A percentile compares a stretch with the other conserved stretches of the same genome.
Conservation (phyloP, 352 stramenopile genomes). For the Globisporangium abappressorium region DNA sequence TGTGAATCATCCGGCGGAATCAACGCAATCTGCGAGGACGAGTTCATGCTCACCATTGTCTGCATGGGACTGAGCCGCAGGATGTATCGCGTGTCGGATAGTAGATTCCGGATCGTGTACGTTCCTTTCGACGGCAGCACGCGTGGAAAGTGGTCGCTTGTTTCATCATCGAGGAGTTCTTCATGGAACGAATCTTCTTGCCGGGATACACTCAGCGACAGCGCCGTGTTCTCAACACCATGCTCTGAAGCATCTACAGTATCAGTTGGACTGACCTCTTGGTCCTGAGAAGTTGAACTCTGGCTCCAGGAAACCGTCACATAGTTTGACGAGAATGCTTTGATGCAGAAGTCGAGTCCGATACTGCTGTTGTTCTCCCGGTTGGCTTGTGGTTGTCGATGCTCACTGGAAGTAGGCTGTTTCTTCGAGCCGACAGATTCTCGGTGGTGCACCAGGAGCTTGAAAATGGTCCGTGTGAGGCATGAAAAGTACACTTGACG, state of each 20-base stretch:
- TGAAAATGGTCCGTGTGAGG: slow-evolving; percentile 29
- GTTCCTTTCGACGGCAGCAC: slow-evolving; percentile 33
- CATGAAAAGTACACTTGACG: slow-evolving; percentile 34
- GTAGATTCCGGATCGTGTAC: slow-evolving; percentile 37
- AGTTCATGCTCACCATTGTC: slow-evolving; percentile 7
- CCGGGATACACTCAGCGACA: slow-evolving; percentile 9
- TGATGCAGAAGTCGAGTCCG: slow-evolving; percentile 10
- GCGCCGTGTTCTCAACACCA: slow-evolving; percentile 3
- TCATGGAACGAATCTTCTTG: slow-evolving; percentile 1
- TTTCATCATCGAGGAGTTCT: not conserved
- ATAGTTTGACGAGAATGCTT: slow-evolving; percentile 31
- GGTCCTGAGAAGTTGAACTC: not conserved
- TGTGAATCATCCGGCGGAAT: not conserved
- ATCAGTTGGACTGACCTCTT: not conserved
- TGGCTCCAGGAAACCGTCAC: slow-evolving; percentile 31
- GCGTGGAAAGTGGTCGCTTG: slow-evolving; percentile 8
- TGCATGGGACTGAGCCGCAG: slow-evolving; percentile 27
- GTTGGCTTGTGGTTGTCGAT: not conserved
- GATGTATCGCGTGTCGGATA: slow-evolving; percentile 43
- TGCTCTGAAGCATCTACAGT: not conserved
- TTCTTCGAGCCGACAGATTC: slow-evolving; percentile 1
- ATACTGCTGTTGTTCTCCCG: not conserved
- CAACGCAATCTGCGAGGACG: not conserved
- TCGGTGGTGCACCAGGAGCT: slow-evolving; percentile 27
- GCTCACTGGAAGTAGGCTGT: not conserved